Conservation (phyloP, 208 protist species). For the Trypanosoma vivax region DNA sequence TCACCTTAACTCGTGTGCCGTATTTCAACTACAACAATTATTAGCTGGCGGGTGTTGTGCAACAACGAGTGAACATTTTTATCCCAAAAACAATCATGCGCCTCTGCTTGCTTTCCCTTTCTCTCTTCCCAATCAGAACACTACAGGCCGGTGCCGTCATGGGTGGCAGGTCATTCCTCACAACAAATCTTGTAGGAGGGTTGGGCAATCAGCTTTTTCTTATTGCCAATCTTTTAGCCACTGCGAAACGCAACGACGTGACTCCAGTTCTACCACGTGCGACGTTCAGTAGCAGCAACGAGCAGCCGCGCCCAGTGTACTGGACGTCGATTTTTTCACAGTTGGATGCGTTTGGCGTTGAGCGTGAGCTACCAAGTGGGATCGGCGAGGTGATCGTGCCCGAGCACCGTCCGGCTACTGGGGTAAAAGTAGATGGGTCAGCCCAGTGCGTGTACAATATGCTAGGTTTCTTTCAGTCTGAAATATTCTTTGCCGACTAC, state of each 20-base stretch:
- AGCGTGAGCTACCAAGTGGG: slow-evolving; percentile 4
- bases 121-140: too few relatives aligned
- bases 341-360: slow-evolving; percentile 31
- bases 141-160: too few relatives aligned
- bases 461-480: slow-evolving; percentile 83
- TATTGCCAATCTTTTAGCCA: slow-evolving; percentile 71
- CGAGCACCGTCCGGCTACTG: slow-evolving; percentile 45
- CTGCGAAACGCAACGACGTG: slow-evolving; percentile 34
- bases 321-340: slow-evolving; percentile 63
- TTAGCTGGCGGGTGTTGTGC: too few relatives aligned
- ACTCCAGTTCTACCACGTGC: slow-evolving; percentile 32
- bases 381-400: slow-evolving; percentile 34
- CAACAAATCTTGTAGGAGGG: slow-evolving; percentile 78
- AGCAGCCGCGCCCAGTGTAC: slow-evolving; percentile 64
- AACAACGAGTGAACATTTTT: too few relatives aligned
- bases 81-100: too few relatives aligned
- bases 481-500: slow-evolving; percentile 54
- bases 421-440: slow-evolving; percentile 20
- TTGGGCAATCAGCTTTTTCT: slow-evolving; percentile 86
- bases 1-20: too few relatives aligned
- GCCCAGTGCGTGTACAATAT: slow-evolving; percentile 43
- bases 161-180: slow-evolving; percentile 23
- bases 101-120: too few relatives aligned
- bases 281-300: slow-evolving; percentile 61
- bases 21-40: too few relatives aligned